A percentile compares a stretch with the other conserved stretches of the same genome.
phyloP scores from a whole-genome alignment of 768 basidiomycete genomes.

The Dendrothele bispora region DNA sequence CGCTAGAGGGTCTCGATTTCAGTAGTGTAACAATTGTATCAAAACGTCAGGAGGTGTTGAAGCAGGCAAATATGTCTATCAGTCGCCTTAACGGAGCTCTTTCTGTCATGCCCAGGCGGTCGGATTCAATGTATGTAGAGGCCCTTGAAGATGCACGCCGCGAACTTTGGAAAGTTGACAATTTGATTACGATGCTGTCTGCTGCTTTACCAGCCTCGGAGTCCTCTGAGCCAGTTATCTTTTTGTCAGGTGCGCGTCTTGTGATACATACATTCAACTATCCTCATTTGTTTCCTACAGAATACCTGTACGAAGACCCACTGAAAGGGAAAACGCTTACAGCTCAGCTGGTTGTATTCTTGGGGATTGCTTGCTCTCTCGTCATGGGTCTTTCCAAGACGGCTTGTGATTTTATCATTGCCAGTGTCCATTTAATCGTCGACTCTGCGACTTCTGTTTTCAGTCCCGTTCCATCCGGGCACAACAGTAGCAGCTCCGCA shows the following conservation, averaged over 20 bases:
- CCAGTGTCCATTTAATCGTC: neutral
- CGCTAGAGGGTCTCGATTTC: too few relatives aligned
- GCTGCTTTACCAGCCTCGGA: neutral
- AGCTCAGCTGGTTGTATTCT: neutral
- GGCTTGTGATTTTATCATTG: neutral
- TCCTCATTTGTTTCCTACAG: neutral
- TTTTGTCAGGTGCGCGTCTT: neutral
- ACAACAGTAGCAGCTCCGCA: neutral
- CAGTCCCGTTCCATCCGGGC: neutral
- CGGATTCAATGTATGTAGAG: neutral
- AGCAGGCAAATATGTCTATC: neutral
- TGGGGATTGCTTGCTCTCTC: neutral
- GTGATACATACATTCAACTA: neutral
- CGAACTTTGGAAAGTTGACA: neutral
- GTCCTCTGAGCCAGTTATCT: neutral
- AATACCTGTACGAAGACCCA: neutral
- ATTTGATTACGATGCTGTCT: neutral
- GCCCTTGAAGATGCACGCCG: neutral
- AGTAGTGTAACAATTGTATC: neutral
- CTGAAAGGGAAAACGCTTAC: neutral
- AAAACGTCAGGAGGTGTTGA: neutral
- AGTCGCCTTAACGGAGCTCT: neutral
- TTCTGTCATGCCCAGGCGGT: neutral
- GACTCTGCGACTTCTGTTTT: neutral
- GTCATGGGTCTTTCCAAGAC: neutral